These are phyloP conservation scores for Yamadazyma friedrichii DNA, from an alignment of 1,139 yeast genomes.

Conservation along the genomic window DNA sequence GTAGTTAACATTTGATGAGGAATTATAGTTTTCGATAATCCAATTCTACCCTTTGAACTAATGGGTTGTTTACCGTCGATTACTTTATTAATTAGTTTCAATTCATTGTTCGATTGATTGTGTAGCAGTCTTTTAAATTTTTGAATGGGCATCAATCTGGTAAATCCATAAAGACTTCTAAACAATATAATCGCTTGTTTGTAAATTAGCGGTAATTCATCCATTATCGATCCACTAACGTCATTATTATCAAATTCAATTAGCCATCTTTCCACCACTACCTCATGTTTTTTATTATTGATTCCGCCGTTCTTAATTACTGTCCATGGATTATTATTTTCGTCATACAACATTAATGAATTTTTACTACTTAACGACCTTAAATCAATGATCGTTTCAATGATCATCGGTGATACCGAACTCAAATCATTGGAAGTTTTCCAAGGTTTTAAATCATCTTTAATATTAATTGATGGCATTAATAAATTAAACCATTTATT, in stretches of 20 bases:
- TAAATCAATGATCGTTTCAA: conserved; percentile 81
- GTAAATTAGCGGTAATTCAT: conserved; percentile 67
- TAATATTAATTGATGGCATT: conserved; percentile 28
- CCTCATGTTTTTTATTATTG: conserved; percentile 58
- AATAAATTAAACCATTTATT: conserved; percentile 72
- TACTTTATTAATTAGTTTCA: conserved; percentile 49
- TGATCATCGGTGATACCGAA: conserved; percentile 70
- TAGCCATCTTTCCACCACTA: conserved; percentile 91
- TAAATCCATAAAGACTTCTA: conserved; percentile 67
- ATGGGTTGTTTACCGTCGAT: conserved; percentile 79
- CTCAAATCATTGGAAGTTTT: conserved; percentile 36
- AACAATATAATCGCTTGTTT: conserved; percentile 74
- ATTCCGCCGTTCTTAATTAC: conserved; percentile 36
- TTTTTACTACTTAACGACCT: conserved; percentile 59
- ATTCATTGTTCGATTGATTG: not conserved
- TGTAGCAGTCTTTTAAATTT: conserved; percentile 42
- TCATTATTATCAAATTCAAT: conserved; percentile 62
- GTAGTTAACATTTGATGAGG: conserved; percentile 40
- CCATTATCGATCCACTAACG: conserved; percentile 28
- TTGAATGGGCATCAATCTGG: conserved; percentile 72
- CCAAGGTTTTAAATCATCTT: conserved; percentile 67
- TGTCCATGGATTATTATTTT: conserved; percentile 38
- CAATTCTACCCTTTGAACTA: conserved; percentile 79
- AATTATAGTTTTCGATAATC: conserved; percentile 68
- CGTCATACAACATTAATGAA: conserved; percentile 58